phyloP scores from a whole-genome alignment of 2,329 filamentous ascomycete species.

The Ascochyta fabae region DNA sequence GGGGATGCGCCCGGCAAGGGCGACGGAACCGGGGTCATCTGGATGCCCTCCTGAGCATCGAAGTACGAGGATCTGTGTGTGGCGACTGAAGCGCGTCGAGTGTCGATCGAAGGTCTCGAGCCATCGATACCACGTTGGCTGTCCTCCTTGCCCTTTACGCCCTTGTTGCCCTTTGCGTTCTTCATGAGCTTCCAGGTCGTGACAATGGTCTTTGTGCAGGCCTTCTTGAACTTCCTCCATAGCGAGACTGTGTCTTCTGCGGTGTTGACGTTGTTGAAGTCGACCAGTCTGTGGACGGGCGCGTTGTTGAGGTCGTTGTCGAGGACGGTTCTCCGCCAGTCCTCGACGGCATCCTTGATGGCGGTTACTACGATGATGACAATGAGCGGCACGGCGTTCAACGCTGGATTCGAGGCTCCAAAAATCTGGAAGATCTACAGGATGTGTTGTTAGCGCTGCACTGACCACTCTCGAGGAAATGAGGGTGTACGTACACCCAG shows the following conservation, averaged over 20 bases:
- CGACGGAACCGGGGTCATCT: conserved; percentile 94
- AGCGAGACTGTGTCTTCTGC: conserved; percentile 81
- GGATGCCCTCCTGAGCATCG: conserved; percentile 71
- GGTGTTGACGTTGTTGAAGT: conserved; percentile 94
- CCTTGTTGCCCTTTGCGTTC: conserved; percentile 45
- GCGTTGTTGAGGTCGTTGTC: conserved; percentile 97
- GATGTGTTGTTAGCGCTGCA: conserved; percentile 26
- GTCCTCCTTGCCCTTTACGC: conserved; percentile 49
- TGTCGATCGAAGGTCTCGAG: conserved; percentile 70
- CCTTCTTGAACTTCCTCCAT: conserved; percentile 93
- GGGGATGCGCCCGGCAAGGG: conserved; percentile 64
- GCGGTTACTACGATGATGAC: conserved; percentile 88
- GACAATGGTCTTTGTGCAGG: conserved; percentile 68
- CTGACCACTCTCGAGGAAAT: conserved; percentile 9
- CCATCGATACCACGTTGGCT: conserved; percentile 60
- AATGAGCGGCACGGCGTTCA: conserved; percentile 90
- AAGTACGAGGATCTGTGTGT: conserved; percentile 60
- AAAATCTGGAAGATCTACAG: conserved; percentile 93
- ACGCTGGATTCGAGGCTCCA: conserved; percentile 84
- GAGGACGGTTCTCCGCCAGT: conserved; percentile 87
- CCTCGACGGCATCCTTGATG: conserved; percentile 94
- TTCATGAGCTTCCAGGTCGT: conserved; percentile 61
- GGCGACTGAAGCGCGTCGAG: conserved; percentile 63
- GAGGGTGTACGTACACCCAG: conserved; percentile 73
- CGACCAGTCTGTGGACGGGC: conserved; percentile 84